Evolutionary conservation across 176 grass and related monocot genomes (phyloP).

Genomic region (Panicum miliaceum): DNA sequence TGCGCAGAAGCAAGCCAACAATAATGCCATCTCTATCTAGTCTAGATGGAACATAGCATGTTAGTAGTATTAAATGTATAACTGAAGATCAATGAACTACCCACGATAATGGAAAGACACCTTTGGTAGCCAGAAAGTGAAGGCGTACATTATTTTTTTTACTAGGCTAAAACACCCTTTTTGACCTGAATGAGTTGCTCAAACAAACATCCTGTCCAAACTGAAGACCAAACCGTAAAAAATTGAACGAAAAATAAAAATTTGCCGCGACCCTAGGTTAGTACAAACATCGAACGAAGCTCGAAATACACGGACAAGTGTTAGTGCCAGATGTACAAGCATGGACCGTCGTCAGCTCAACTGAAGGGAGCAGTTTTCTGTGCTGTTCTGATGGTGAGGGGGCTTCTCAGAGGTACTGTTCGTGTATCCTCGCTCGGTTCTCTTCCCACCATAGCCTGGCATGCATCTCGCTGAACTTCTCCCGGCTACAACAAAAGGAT

Average conservation of each 20-base stretch:
- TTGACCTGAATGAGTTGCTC: conserved; percentile 8
- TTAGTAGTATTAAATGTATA: not conserved
- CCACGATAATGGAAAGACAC: not conserved
- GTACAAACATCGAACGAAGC: conserved; percentile 17
- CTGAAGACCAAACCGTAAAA: not conserved
- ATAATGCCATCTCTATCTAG: not conserved
- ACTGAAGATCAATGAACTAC: not conserved
- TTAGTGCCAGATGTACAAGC: conserved; percentile 51
- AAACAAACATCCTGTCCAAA: conserved; percentile 31
- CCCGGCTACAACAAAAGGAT: conserved; percentile 63
- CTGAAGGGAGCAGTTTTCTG: not conserved
- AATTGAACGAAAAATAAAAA: conserved; percentile 17
- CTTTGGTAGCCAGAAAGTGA: conserved; percentile 11
- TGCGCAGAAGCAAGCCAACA: not conserved
- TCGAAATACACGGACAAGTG: conserved; percentile 17
- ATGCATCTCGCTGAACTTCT: conserved; percentile 94
- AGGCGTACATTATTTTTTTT: conserved; percentile 14
- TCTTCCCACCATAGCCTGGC: conserved; percentile 97
- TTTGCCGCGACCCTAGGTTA: conserved; percentile 25
- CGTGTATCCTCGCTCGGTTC: conserved; percentile 88
- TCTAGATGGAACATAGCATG: not conserved
- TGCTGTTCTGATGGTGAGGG: not conserved
- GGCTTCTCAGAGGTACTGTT: conserved; percentile 80
- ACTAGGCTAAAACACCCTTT: conserved; percentile 9
- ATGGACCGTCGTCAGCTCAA: conserved; percentile 33